phyloP scores from a whole-genome alignment of 177 flowering plant species.

The Vitis hybrid region DNA sequence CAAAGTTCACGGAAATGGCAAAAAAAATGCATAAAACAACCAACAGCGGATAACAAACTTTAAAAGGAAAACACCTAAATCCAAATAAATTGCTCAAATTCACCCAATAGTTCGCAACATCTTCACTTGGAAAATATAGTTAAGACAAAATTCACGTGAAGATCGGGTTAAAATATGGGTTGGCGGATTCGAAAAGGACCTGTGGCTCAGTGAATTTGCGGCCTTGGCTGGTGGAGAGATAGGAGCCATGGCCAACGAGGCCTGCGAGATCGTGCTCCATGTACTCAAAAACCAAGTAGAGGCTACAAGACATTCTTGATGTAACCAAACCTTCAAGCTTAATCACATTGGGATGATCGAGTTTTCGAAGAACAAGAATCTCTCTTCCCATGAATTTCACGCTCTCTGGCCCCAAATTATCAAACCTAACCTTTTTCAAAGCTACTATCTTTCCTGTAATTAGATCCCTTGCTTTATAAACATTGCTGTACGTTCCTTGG shows the following conservation, averaged over 20 bases:
- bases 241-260: slow-evolving; percentile 18
- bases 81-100: background rate
- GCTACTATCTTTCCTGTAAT: slow-evolving; percentile 81
- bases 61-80: slow-evolving; percentile 1
- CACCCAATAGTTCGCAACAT: background rate
- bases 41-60: slow-evolving; percentile 5
- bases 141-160: background rate
- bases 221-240: slow-evolving; percentile 44
- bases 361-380: slow-evolving; percentile 59
- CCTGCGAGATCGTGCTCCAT: slow-evolving; percentile 94
- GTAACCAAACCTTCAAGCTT: slow-evolving; percentile 81
- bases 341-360: slow-evolving; percentile 80
- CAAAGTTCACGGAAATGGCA: background rate
- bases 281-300: slow-evolving; percentile 76
- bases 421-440: slow-evolving; percentile 83
- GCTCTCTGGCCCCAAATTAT: slow-evolving; percentile 85
- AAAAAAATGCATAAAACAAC: background rate
- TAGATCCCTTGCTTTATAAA: slow-evolving; percentile 79
- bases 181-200: slow-evolving; percentile 27
- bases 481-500: slow-evolving; percentile 95
- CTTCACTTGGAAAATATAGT: background rate
- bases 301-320: slow-evolving; percentile 82
- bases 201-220: slow-evolving; percentile 72
- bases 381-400: slow-evolving; percentile 88
- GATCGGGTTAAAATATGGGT: background rate